phyloP scores from a whole-genome alignment of 768 basidiomycete genomes.

The Pulveroboletus frians region DNA sequence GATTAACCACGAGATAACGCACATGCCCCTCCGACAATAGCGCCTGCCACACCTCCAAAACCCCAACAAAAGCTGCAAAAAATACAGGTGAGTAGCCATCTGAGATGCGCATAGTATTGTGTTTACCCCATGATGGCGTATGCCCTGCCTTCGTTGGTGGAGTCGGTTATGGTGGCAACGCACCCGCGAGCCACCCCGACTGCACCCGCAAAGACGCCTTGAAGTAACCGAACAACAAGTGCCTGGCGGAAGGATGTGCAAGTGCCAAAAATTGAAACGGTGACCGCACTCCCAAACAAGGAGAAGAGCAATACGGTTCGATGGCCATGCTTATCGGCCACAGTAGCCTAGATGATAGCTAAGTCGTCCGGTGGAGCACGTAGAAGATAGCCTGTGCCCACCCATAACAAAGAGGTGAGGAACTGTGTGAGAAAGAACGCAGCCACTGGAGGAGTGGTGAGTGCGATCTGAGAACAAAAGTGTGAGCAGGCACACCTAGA shows the following conservation, averaged over 20 bases:
- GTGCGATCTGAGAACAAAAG: constrained; percentile 10
- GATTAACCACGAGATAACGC: constrained; percentile 27
- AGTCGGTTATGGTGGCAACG: constrained; percentile 82
- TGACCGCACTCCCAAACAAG: constrained; percentile 77
- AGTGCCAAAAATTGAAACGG: constrained; percentile 75
- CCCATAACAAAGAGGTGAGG: constrained; percentile 91
- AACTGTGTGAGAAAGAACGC: constrained; percentile 95
- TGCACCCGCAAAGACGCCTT: constrained; percentile 90
- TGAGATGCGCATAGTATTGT: constrained; percentile 1
- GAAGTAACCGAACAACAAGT: constrained; percentile 77
- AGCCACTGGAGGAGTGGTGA: constrained; percentile 45
- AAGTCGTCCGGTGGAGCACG: background rate
- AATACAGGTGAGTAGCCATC: background rate
- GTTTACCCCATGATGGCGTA: constrained; percentile 84
- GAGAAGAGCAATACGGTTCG: constrained; percentile 82
- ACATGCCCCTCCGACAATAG: constrained; percentile 82
- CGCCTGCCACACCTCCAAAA: constrained; percentile 89
- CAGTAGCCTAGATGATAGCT: constrained; percentile 59
- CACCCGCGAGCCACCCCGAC: constrained; percentile 92
- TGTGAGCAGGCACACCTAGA: constrained; percentile 47
- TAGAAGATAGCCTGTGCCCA: constrained; percentile 25
- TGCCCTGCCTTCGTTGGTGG: constrained; percentile 88
- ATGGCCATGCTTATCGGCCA: constrained; percentile 86
- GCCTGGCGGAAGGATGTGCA: constrained; percentile 73
- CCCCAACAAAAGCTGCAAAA: constrained; percentile 83